These are phyloP conservation scores for Xylaria sp. DNA, from an alignment of 2,329 filamentous ascomycete genomes.

Conservation along the genomic window DNA sequence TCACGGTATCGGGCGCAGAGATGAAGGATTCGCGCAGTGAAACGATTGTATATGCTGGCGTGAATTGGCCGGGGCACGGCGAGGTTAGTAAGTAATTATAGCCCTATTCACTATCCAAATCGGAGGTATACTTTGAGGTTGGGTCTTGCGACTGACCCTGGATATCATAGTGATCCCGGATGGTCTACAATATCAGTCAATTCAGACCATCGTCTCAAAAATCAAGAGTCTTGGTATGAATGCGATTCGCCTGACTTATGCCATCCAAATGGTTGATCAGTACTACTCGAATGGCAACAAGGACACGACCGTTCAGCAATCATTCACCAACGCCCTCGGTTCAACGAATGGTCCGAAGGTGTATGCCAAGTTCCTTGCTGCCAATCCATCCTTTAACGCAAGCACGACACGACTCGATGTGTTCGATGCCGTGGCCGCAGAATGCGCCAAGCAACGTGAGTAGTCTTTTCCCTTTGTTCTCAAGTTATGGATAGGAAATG, in stretches of 20 bases:
- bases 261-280: slow-evolving; percentile 68
- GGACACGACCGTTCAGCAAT: slow-evolving; percentile 53
- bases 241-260: slow-evolving; percentile 65
- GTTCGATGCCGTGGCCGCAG: slow-evolving; percentile 67
- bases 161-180: slow-evolving; percentile 59
- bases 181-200: slow-evolving; percentile 66
- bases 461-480: neutral
- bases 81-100: slow-evolving; percentile 51
- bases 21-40: slow-evolving; percentile 51
- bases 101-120: neutral
- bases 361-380: slow-evolving; percentile 56
- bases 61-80: slow-evolving; percentile 66
- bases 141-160: neutral
- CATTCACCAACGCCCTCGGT: slow-evolving; percentile 55
- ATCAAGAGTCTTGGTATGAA: slow-evolving; percentile 68
- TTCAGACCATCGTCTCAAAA: slow-evolving; percentile 58
- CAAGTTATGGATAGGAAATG: neutral
- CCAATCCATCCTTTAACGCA: slow-evolving; percentile 62
- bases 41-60: slow-evolving; percentile 57
- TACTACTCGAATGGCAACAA: slow-evolving; percentile 55
- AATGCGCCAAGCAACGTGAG: slow-evolving; percentile 54
- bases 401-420: slow-evolving; percentile 55
- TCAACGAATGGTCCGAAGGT: slow-evolving; percentile 58
- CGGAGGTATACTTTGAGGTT: neutral
- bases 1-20: slow-evolving; percentile 48